A percentile compares a stretch with the other conserved stretches of the same genome.
These are phyloP conservation scores for Rhizopogon vesiculosus DNA, from an alignment of 768 basidiomycete genomes.

Conservation along the genomic window DNA sequence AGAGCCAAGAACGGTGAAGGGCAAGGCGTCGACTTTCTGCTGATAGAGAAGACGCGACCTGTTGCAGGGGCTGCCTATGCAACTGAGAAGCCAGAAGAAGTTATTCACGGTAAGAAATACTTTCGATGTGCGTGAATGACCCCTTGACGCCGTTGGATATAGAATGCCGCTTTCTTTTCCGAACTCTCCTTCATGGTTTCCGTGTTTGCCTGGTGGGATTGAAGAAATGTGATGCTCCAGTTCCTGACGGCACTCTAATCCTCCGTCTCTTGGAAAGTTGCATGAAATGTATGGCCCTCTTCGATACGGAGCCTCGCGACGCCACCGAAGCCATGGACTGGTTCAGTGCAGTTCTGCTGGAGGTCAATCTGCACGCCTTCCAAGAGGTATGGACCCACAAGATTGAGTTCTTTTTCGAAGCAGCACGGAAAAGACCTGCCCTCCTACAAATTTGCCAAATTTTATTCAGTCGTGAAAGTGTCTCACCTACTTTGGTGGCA, in stretches of 20 bases:
- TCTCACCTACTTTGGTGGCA: conserved; percentile 77
- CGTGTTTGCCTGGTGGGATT: conserved; percentile 73
- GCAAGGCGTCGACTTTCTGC: conserved; percentile 46
- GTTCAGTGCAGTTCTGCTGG: conserved; percentile 66
- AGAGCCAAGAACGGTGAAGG: conserved; percentile 35
- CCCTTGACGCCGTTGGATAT: conserved; percentile 4
- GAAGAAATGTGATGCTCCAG: conserved; percentile 73
- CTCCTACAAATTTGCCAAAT: conserved; percentile 83
- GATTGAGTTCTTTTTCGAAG: conserved; percentile 86
- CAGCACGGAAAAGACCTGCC: conserved; percentile 67
- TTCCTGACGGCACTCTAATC: conserved; percentile 83
- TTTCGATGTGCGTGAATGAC: background rate
- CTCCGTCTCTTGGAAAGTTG: conserved; percentile 84
- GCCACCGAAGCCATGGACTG: conserved; percentile 81
- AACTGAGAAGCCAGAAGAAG: conserved; percentile 76
- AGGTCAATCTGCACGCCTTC: conserved; percentile 88
- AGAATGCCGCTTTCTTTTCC: conserved; percentile 87
- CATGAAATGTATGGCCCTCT: conserved; percentile 79
- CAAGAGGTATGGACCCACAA: conserved; percentile 95
- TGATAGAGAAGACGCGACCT: conserved; percentile 84
- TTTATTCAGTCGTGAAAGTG: conserved; percentile 73
- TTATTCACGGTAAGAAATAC: conserved; percentile 63
- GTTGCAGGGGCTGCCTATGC: conserved; percentile 74
- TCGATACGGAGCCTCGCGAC: conserved; percentile 66
- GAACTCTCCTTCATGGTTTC: conserved; percentile 85